A percentile compares a stretch with the other conserved stretches of the same genome.
Evolutionary conservation across 1,284 basidiomycete species (phyloP).

Genomic region (Cystobasidiaceae sp.): DNA sequence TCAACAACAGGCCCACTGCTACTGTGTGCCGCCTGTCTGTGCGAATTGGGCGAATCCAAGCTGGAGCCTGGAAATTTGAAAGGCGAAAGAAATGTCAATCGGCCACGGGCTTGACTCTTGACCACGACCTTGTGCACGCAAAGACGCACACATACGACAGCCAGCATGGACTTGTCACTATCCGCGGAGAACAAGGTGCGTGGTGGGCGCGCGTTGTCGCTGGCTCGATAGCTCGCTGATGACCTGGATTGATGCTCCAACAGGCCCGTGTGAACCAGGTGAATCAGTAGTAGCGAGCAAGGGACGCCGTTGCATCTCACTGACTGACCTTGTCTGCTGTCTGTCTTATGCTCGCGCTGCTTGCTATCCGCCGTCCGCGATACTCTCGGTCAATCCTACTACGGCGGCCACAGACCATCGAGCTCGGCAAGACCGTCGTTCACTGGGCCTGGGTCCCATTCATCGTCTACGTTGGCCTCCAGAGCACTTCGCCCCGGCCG

Average conservation of each 20-base stretch:
- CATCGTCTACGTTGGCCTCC: constrained; percentile 88
- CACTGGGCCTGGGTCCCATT: constrained; percentile 91
- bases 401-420: constrained; percentile 68
- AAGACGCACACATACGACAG: no score
- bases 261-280: not conserved
- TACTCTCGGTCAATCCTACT: no score
- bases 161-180: constrained; percentile 8
- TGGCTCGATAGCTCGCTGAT: not conserved
- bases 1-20: no score
- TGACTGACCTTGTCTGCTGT: not conserved
- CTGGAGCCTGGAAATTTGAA: no score
- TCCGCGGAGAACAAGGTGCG: constrained; percentile 39
- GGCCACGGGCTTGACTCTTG: no score
- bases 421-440: constrained; percentile 69
- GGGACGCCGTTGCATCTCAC: not conserved
- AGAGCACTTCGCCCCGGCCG: constrained; percentile 43
- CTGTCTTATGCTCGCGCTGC: constrained; percentile 34
- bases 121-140: no score
- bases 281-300: not conserved
- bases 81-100: no score
- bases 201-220: not conserved
- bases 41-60: no score
- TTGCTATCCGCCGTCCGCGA: no score
- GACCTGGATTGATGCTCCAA: not conserved
- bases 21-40: no score